Conservation (phyloP, 768 basidiomycete species). For the Naganishia vaughanmartiniae region DNA sequence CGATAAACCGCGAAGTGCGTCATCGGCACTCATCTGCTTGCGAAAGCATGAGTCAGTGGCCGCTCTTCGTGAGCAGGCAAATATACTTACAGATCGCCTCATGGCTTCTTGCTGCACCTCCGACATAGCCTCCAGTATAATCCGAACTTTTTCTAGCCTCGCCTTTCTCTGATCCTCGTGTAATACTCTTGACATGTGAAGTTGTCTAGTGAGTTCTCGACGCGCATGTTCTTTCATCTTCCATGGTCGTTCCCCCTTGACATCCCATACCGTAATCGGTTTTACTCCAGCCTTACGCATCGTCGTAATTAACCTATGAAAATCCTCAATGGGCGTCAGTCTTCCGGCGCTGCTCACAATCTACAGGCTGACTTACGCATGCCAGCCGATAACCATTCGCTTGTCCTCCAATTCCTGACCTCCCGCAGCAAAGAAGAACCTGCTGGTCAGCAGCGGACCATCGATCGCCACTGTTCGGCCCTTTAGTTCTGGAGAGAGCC, state of each 20-base stretch:
- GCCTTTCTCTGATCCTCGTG: slow-evolving; percentile 41
- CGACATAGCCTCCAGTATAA: slow-evolving; percentile 3
- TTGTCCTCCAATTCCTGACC: slow-evolving; percentile 42
- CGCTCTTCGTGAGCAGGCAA: neutral
- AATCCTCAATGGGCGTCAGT: neutral
- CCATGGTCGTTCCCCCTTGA: slow-evolving; percentile 45
- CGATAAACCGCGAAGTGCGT: neutral
- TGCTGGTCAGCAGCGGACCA: slow-evolving; percentile 47
- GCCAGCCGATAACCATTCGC: slow-evolving; percentile 48
- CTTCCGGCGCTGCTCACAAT: neutral
- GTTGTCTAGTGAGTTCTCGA: slow-evolving; percentile 33
- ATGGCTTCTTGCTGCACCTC: neutral
- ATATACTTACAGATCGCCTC: neutral
- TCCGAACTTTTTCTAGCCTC: slow-evolving; percentile 33
- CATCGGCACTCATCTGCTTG: neutral
- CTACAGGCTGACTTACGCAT: slow-evolving; percentile 39
- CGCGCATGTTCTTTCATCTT: slow-evolving; percentile 45
- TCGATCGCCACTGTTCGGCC: slow-evolving; percentile 49
- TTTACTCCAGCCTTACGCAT: slow-evolving; percentile 43
- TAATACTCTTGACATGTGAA: slow-evolving; percentile 34
- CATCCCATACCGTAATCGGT: slow-evolving; percentile 49
- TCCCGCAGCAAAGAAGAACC: slow-evolving; percentile 45
- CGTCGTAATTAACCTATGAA: slow-evolving; percentile 39
- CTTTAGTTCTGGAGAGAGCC: slow-evolving; percentile 39
- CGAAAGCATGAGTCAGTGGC: neutral